Base-by-base conservation (phyloP, 352 stramenopile species). In the Poterioochromonas sp. region DNA sequence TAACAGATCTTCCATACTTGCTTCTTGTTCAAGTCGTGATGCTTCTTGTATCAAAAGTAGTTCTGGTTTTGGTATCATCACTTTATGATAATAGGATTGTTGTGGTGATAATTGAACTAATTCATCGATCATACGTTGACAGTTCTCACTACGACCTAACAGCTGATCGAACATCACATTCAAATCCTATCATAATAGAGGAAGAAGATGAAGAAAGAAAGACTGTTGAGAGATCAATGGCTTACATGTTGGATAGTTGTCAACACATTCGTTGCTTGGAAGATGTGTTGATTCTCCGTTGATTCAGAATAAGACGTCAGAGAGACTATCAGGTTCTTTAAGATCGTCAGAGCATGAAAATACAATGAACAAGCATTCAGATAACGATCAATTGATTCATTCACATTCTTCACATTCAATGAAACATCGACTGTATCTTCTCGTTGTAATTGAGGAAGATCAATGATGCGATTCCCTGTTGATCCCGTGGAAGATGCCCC, bases 1-100 rank as follows among this genome's bases (percentile, higher is more conserved):
- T 29, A 77, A 37, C 29, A 69, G 40, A 11, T 69, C 41, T 64
- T 77, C 41, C 41, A 77, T 34, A 29, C 22, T 5, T 22, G 69
- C 69, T 11, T 77, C 69, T 34, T 37, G 44, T 40, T 65, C 69
- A 12, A 47, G 29, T 26, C 34, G 18, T 41, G 73, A 64, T 22
- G 69, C 69, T 15, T 35, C 69, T 41, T 77, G 37, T 12, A 65
- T 32, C 35, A 77, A 73, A 18, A 77, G 11, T 29, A 12, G 8
- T 35, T 77, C 69, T 32, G 69, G 11, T 26, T n/a, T 20, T 26
- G 69, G 69, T 8, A 77, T 15, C 3, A 8, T 32, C 5, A 5
- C 44, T 32, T 76, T 60, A n/a, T 8, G 34, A 40, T 32, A 15
- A 49, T 5, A 5, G 12, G 29, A 43, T 20, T 73, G 58, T 32